These are phyloP conservation scores for Leccinum subtestaceum DNA, from an alignment of 768 basidiomycete species.

Conservation along the genomic window DNA sequence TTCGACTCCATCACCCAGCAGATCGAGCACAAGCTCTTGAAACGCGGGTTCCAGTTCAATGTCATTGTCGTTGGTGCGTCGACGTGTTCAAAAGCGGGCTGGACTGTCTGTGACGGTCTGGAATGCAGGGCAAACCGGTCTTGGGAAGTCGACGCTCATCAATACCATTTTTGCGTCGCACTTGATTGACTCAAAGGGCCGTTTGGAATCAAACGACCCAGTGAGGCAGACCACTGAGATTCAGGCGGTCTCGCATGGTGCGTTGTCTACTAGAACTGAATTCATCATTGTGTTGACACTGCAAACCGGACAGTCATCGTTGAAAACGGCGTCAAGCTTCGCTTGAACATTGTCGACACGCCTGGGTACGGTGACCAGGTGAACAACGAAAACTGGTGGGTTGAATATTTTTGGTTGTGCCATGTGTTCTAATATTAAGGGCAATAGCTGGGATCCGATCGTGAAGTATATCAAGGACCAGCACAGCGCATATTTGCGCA, in stretches of 20 bases:
- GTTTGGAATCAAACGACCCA: constrained; percentile 81
- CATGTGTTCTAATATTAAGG: constrained; percentile 1
- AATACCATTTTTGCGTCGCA: constrained; percentile 99
- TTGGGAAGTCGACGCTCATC: constrained; percentile 97
- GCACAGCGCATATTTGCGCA: constrained; percentile 97
- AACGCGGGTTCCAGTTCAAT: constrained; percentile 99
- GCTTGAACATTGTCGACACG: constrained; percentile 97
- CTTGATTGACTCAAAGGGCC: constrained; percentile 96
- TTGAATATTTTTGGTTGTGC: constrained; percentile 7
- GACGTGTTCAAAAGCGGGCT: neutral
- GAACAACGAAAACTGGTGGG: constrained; percentile 97
- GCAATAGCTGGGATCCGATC: constrained; percentile 93
- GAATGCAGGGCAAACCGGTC: constrained; percentile 83
- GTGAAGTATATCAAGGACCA: constrained; percentile 99
- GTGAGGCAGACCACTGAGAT: constrained; percentile 97
- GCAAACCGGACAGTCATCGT: constrained; percentile 65
- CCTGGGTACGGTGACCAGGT: constrained; percentile 98
- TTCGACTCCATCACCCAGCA: constrained; percentile 97
- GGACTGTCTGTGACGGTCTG: neutral
- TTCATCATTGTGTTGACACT: constrained; percentile 10
- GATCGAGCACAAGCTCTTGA: constrained; percentile 98
- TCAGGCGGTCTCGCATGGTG: constrained; percentile 91
- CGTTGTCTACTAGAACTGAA: constrained; percentile 25
- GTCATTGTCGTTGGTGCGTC: constrained; percentile 91
- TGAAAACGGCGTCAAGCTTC: constrained; percentile 92